Percentiles rank a stretch among this genome's conserved stretches.
These are phyloP conservation scores for Candida stauntonica DNA, from an alignment of 805 yeast species.

Conservation along the genomic window DNA sequence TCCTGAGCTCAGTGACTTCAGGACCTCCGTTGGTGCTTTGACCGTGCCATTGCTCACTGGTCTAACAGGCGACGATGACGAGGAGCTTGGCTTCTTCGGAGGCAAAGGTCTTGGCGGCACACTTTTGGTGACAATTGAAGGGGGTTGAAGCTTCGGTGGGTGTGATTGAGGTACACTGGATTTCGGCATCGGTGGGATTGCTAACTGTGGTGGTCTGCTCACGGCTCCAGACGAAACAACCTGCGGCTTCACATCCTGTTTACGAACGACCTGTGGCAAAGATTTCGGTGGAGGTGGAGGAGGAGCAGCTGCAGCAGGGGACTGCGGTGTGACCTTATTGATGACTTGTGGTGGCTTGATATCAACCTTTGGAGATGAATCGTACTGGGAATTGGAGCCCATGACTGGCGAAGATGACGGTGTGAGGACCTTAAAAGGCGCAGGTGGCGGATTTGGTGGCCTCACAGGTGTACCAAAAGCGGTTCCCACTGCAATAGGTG, in stretches of 20 bases:
- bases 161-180: constrained; percentile 15
- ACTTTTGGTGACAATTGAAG: constrained; percentile 5
- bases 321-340: neutral
- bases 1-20: constrained; percentile 13
- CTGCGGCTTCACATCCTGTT: too few species aligned
- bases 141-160: constrained; percentile 15
- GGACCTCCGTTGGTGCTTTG: constrained; percentile 8
- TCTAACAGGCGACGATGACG: constrained; percentile 4
- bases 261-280: neutral
- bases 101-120: neutral
- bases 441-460: neutral
- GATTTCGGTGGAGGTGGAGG: constrained; percentile 1
- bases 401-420: neutral
- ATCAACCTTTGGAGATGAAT: neutral
- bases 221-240: too few species aligned
- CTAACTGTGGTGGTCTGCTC: constrained; percentile 17
- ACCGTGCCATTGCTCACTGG: neutral
- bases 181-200: constrained; percentile 11
- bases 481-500: too few species aligned
- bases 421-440: neutral
- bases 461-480: neutral
- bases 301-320: neutral
- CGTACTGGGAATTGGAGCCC: neutral
- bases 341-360: neutral
- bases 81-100: neutral